A percentile compares a stretch with the other conserved stretches of the same genome.
These are phyloP conservation scores for Microdochium bolleyi DNA, from an alignment of 2,329 filamentous ascomycete genomes.

Conservation along the genomic window DNA sequence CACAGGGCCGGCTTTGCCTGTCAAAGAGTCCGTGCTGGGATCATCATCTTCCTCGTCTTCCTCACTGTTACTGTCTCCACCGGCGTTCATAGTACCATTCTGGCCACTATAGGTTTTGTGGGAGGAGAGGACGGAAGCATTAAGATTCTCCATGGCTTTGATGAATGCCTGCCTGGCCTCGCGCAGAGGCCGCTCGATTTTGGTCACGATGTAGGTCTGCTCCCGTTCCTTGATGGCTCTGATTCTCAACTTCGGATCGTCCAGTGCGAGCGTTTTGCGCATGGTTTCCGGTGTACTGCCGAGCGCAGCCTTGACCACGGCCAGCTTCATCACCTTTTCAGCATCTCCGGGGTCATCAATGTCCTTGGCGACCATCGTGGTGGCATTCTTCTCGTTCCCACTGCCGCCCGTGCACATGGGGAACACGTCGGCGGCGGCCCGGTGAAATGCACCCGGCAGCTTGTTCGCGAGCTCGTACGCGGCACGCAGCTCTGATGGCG, in stretches of 20 bases:
- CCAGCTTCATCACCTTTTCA: background rate
- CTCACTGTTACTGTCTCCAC: background rate
- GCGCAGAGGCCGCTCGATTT: conserved; percentile 19
- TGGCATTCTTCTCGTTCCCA: conserved; percentile 2
- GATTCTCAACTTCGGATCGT: conserved; percentile 20
- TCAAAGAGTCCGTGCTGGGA: conserved; percentile 22
- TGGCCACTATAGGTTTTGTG: conserved; percentile 33
- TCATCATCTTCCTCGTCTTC: conserved; percentile 25
- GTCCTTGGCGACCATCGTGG: conserved; percentile 3
- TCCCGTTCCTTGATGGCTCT: conserved; percentile 12
- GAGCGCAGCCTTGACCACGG: background rate
- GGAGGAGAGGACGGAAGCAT: conserved; percentile 53
- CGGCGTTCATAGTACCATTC: conserved; percentile 24
- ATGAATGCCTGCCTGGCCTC: conserved; percentile 34
- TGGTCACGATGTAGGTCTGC: conserved; percentile 17
- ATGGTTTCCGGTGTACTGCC: conserved; percentile 28
- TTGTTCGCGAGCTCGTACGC: conserved; percentile 38
- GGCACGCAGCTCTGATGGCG: conserved; percentile 58
- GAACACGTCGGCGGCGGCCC: conserved; percentile 63
- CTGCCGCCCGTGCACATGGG: conserved; percentile 26
- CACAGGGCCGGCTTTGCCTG: background rate
- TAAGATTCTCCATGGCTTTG: conserved; percentile 32
- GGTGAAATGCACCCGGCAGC: conserved; percentile 75
- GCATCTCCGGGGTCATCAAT: conserved; percentile 11
- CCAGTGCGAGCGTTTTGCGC: conserved; percentile 20